A percentile compares a stretch with the other conserved stretches of the same genome.
Conservation (phyloP, 164 flowering plant genomes). For the Berberis vulgaris region DNA sequence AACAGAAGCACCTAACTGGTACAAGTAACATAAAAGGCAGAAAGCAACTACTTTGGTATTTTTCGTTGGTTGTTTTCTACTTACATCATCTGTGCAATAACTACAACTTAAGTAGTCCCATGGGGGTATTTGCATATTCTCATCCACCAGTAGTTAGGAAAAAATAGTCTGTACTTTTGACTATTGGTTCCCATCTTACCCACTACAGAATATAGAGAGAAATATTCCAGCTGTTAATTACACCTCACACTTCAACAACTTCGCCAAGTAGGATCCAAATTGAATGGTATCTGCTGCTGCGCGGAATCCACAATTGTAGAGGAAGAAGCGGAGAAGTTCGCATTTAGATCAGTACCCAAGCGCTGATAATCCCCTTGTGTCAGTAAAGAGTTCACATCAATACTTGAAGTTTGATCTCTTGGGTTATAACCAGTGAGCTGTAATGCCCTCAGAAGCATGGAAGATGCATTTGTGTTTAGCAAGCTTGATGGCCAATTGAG, state of each 20-base stretch:
- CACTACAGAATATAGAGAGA: not conserved
- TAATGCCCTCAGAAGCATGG: constrained; percentile 51
- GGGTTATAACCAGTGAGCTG: constrained; percentile 37
- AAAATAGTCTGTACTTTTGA: no score
- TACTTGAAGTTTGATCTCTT: constrained; percentile 15
- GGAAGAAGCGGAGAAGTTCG: constrained; percentile 32
- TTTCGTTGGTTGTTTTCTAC: no score
- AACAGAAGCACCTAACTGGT: no score
- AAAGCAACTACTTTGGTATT: no score
- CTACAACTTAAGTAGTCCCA: no score
- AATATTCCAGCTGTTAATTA: not conserved
- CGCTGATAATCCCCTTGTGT: constrained; percentile 21
- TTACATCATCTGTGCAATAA: no score
- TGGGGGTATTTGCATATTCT: no score
- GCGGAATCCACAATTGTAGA: constrained; percentile 24
- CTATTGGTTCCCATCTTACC: not conserved
- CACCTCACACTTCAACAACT: constrained; percentile 3
- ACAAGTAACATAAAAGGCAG: no score
- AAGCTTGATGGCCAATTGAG: constrained; percentile 45
- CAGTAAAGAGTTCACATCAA: constrained; percentile 16
- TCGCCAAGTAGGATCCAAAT: constrained; percentile 60
- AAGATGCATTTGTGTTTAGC: constrained; percentile 33
- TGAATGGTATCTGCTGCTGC: constrained; percentile 34
- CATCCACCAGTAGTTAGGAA: no score
- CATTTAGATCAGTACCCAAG: constrained; percentile 21